Evolutionary conservation across 1,139 yeast species (phyloP).

Genomic region (Chernovozyma aurita): DNA sequence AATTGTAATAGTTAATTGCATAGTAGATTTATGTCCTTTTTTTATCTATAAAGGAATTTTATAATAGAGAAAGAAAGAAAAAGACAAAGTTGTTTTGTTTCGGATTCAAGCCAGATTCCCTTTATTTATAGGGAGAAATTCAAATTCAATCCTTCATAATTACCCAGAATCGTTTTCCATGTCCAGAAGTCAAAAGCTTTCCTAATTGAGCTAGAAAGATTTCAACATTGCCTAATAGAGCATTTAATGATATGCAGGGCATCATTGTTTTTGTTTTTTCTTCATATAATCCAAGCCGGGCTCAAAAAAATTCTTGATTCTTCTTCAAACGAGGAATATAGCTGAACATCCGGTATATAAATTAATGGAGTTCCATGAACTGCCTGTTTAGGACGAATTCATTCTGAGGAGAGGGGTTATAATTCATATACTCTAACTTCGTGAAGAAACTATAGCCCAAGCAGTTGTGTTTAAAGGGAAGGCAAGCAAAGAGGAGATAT

Average conservation of each 20-base stretch:
- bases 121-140: too few species aligned
- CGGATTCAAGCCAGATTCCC: not conserved
- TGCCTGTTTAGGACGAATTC: too few species aligned
- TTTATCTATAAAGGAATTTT: not conserved
- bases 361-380: too few species aligned
- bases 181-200: not conserved
- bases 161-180: not conserved
- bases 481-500: too few species aligned
- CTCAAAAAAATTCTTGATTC: too few species aligned
- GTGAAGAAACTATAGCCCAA: too few species aligned
- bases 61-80: not conserved
- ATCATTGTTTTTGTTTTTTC: not conserved
- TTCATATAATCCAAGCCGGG: not conserved
- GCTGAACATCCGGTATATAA: too few species aligned
- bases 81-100: not conserved
- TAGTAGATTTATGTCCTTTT: constrained; percentile 5
- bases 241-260: not conserved
- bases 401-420: too few species aligned
- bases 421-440: too few species aligned
- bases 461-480: too few species aligned
- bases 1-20: constrained; percentile 16
- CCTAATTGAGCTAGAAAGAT: not conserved
- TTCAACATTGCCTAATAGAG: not conserved
- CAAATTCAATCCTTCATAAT: not conserved
- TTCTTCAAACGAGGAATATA: too few species aligned